Base-by-base conservation (phyloP, 116 monocot genomes). In the Phalaenopsis hybrid region DNA sequence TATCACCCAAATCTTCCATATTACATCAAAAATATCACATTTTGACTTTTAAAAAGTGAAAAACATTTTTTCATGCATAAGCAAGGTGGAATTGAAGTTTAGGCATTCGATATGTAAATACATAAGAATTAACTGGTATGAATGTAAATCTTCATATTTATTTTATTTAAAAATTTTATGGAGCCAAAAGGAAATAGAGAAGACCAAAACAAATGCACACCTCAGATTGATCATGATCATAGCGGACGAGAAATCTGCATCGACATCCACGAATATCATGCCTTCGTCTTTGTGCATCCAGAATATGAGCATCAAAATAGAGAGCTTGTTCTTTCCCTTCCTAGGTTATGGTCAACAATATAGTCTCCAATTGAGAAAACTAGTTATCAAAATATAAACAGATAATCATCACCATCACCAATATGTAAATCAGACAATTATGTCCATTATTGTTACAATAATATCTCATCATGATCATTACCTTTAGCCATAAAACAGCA, bases 161-260 rank as follows among this genome's bases (percentile, higher is more conserved):
- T 6, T 61, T 61, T 17, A 65, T 65, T 23, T 25, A 23, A 65
- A 65, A 25, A 41, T 17, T 41, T 37, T 11, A 72, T 72, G 72
- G 25, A 46, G 21, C 18, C 46, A 33, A 45, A 45, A 73, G 41
- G 15, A 75, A 44, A 20, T 8, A 5, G 6, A 75, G 20, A 44
- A 46, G 8, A 28, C n/a, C 57, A 79, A 51, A 79, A 18, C 55
- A 44, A 16, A 33, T 2, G 23, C 72, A 33, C 77, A 95, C 98
- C 95, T 98, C 98, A 44, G 93, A 92, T n/a, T 92, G 90, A 86
- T 98, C 98, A 84, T 95, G 95, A 80, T 98, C 98, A 84, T 98
- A 98, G 23, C 95, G 98, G 13, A 98, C 95, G 5, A 98, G 85
- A 74, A 98, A 98, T 61, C 95, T 87, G 81, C 98, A 98, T 67